A percentile compares a stretch with the other conserved stretches of the same genome.
Evolutionary conservation across 2,329 filamentous ascomycete species (phyloP).

Genomic region (Penicillium digitatum): DNA sequence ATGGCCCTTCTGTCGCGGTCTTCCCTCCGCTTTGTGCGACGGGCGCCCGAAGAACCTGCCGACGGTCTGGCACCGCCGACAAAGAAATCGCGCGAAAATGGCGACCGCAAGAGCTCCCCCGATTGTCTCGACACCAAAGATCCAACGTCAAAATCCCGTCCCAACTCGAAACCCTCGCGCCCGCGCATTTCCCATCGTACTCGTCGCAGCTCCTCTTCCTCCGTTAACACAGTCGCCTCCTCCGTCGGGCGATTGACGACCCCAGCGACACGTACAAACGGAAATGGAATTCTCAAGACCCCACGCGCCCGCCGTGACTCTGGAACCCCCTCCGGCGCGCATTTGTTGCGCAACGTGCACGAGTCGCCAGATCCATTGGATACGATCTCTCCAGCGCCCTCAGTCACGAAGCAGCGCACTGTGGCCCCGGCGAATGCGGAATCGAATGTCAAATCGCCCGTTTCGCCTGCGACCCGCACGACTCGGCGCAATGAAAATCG

Average conservation of each 20-base stretch:
- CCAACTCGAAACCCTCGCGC: conserved; percentile 16
- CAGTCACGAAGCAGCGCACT: conserved; percentile 7
- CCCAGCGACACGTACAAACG: conserved; percentile 9
- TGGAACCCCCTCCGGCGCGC: conserved; percentile 9
- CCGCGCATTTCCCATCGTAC: conserved; percentile 13
- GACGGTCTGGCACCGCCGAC: conserved; percentile 20
- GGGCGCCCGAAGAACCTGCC: conserved; percentile 22
- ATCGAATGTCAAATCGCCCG: conserved; percentile 7
- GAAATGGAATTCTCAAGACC: conserved; percentile 11
- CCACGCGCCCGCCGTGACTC: conserved; percentile 10
- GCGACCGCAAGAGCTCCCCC: conserved; percentile 31
- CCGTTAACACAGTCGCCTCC: conserved; percentile 15
- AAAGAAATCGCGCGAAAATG: conserved; percentile 26
- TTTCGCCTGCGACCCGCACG: conserved; percentile 16
- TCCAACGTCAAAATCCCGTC: neutral
- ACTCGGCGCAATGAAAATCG: conserved; percentile 12
- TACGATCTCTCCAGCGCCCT: conserved; percentile 19
- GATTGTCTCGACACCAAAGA: conserved; percentile 31
- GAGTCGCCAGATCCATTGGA: conserved; percentile 29
- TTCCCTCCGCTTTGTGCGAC: conserved; percentile 35
- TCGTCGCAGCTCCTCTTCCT: conserved; percentile 17
- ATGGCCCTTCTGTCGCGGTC: conserved; percentile 37
- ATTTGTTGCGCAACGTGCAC: conserved; percentile 9
- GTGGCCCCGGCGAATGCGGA: conserved; percentile 4
- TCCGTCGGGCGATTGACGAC: conserved; percentile 12